Conservation (phyloP, 768 basidiomycete genomes). For the Lepiota brunneoincarnata region DNA sequence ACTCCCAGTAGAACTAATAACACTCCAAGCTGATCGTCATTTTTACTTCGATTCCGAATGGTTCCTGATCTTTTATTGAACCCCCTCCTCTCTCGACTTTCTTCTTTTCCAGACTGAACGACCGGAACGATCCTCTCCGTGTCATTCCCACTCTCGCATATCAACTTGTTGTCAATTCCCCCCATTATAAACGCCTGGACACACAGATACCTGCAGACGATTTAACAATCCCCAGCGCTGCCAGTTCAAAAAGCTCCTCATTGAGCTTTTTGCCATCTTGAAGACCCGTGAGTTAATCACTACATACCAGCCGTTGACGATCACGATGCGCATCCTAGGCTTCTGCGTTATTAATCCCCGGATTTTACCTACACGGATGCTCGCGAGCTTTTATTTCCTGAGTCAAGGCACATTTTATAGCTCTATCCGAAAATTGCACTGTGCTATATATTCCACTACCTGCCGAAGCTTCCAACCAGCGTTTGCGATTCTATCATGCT, state of each 20-base stretch:
- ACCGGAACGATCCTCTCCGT: background rate
- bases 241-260: no score
- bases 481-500: background rate
- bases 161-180: background rate
- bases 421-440: background rate
- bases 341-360: background rate
- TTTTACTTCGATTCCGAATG: no score
- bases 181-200: no score
- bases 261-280: no score
- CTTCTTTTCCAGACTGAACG: background rate
- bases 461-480: background rate
- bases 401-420: background rate
- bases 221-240: no score
- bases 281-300: no score
- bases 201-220: no score
- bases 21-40: no score
- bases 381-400: background rate
- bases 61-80: no score
- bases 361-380: background rate
- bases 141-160: conserved; percentile 2
- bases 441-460: background rate
- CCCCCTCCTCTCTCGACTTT: no score
- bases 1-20: no score
- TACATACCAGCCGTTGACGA: background rate
- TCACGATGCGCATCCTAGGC: background rate